Conservation (phyloP, 2,329 filamentous ascomycete genomes). For the Beauveria sp. region DNA sequence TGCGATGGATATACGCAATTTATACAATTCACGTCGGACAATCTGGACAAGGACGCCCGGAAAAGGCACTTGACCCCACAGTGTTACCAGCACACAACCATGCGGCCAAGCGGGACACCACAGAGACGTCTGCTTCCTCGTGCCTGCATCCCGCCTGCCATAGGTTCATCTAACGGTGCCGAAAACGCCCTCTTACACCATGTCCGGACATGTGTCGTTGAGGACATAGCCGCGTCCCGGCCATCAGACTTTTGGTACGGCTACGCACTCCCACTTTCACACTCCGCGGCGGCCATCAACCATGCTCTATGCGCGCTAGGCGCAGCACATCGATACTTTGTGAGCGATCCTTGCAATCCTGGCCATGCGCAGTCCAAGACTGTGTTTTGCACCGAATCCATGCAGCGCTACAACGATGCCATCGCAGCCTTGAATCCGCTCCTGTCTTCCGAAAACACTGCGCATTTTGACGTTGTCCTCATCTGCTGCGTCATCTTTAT, state of each 20-base stretch:
- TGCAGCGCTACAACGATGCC: slow-evolving; percentile 18
- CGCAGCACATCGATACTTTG: not conserved
- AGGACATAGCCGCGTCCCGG: not conserved
- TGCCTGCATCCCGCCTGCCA: not conserved
- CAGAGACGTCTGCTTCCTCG: not conserved
- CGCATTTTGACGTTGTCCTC: slow-evolving; percentile 15
- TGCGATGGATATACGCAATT: slow-evolving; percentile 14
- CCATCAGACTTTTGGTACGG: not conserved
- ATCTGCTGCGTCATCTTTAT: slow-evolving; percentile 20
- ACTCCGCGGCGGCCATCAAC: not conserved
- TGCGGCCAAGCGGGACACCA: not conserved
- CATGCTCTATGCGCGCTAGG: not conserved
- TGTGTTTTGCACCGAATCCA: not conserved
- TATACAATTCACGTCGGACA: not conserved
- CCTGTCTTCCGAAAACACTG: slow-evolving; percentile 11
- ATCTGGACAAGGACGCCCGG: not conserved
- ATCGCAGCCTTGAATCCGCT: slow-evolving; percentile 16
- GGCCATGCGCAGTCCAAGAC: not conserved
- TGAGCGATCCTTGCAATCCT: not conserved
- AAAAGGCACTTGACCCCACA: not conserved
- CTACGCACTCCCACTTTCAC: not conserved
- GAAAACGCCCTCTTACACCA: not conserved
- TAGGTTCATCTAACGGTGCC: not conserved
- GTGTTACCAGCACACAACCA: not conserved
- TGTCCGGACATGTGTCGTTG: not conserved